Evolutionary conservation across 495 filamentous ascomycete species (phyloP).

Genomic region (Xylaria intraflava): DNA sequence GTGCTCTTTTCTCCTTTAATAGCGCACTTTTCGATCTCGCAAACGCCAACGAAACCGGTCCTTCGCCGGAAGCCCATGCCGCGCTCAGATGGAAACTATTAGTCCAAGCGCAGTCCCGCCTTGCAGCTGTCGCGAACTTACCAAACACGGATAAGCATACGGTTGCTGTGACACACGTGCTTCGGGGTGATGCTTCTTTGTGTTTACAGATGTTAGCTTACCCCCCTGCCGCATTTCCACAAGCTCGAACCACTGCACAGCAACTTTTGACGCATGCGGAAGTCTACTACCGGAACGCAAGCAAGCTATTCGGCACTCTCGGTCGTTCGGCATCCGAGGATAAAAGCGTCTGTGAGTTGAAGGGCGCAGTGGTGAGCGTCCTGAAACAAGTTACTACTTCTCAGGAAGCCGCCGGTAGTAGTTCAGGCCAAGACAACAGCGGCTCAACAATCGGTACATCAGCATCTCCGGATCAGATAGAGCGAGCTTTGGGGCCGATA

Average conservation of each 20-base stretch:
- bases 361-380: slow-evolving; percentile 14
- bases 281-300: slow-evolving; percentile 56
- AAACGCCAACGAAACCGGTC: not conserved
- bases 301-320: slow-evolving; percentile 33
- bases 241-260: slow-evolving; percentile 42
- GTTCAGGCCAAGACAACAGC: not conserved
- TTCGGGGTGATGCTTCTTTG: slow-evolving; percentile 54
- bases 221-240: slow-evolving; percentile 39
- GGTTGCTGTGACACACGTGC: slow-evolving; percentile 50
- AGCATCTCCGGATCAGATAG: not conserved
- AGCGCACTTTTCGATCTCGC: slow-evolving; percentile 23
- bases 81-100: slow-evolving; percentile 47
- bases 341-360: slow-evolving; percentile 13
- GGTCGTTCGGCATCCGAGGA: slow-evolving; percentile 31
- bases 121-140: slow-evolving; percentile 46
- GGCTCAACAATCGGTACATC: not conserved
- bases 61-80: slow-evolving; percentile 8
- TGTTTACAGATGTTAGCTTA: slow-evolving; percentile 48
- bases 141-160: slow-evolving; percentile 35
- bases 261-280: slow-evolving; percentile 54
- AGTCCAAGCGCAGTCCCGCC: slow-evolving; percentile 44
- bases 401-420: slow-evolving; percentile 1
- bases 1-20: slow-evolving; percentile 51
- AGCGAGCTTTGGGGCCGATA: not conserved
- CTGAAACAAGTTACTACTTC: slow-evolving; percentile 3